Evolutionary conservation across 2,329 filamentous ascomycete genomes (phyloP), one percentile per base, ranked within the genome.

Genomic region (Bimuria novae-zelandiae): DNA sequence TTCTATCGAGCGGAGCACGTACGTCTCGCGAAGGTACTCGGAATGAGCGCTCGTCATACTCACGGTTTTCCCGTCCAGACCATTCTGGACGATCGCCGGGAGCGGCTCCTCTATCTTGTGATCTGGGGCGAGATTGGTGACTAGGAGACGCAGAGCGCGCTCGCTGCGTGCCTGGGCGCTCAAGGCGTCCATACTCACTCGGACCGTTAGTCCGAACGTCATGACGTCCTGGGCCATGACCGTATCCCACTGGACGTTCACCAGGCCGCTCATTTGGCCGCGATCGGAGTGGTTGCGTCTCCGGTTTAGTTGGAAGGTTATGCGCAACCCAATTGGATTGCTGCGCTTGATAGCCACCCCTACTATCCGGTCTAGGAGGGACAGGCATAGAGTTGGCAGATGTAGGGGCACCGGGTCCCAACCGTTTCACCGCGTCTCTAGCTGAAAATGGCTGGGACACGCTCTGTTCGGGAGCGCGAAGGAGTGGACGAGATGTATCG

Each of bases 291-390:
- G 82, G 82, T 7, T 82, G 82, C 10, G 84, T 78, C 57, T 87
- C 83, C 14, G 84, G 84, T 49, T 84, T 78, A 49, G 74, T 84
- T 1, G 85, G 85, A 6, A 88, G 72, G 14, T 71, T 70, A 57
- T 77, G 77, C 23, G 73, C 62, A 41, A 61, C 54, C 51, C 71
- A 68, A 21, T 62, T 59, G 36, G 58, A 51, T 33, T 62, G 55
- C 21, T 63, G 48, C n/a, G 57, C 51, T 43, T 73, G 71, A 7
- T 60, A 55, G 23, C 65, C 59, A 52, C 69, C 65, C 19, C 68
- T 69, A 21, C 61, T 63, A 22, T 77, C 70, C 23, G 69, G 67
- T 30, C 72, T 68, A 32, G 56, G 56, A 17, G 70, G 68, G 27
- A 66, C 57, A 25, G 62, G 55, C 2, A 59, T 57, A 17, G 56